Base-by-base conservation (phyloP, 192 early-diverging fungal genomes). In the Ramicandelaber brevisporus region DNA sequence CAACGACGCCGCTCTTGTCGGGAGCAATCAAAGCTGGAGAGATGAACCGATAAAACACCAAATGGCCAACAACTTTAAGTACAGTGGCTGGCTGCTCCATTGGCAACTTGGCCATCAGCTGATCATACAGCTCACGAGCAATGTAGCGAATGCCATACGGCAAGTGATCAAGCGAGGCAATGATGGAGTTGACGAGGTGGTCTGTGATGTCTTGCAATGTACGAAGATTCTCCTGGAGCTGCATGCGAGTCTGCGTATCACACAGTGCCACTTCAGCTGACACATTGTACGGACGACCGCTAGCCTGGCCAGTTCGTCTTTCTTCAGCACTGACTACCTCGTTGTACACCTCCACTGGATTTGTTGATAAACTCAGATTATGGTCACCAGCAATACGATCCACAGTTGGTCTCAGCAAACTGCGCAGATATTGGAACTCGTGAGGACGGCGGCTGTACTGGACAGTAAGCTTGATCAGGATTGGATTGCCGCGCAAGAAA, bases 21-120 rank as follows among this genome's bases (percentile, higher is more conserved):
- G 95, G 95, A 12, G 92, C 82, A 55, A 88, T 68, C 36, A 99
- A 93, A 3, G 79, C 90, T 12, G 95, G 95, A 52, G 86, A 97
- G 44, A 99, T 77, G 51, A 95, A 99, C 20, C 88, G 72, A 51
- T 99, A 97, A 58, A 90, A 99, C 14, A 99, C 70, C 36, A 97
- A 53, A 35, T 99, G 80, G 2, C 90, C 88, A 17, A 99, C 70
- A 18, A 88, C 61, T 41, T 74, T 78, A 30, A 73, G 67, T 26
- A 97, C 75, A 32, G 77, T 72, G 16, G 61, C 62, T 29, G 81
- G 74, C 6, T 64, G 46, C 41, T 81, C 69, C 0, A 69, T 53
- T 0, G 73, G 75, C 63, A 95, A 99, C 38, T 86, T 80, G 16
- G 50, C 56, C 17, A 61, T 53, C 41, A 97, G 59, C 3, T 65